These are phyloP conservation scores for Akanthomyces dipterigenus DNA, from an alignment of 2,329 filamentous ascomycete genomes.

Conservation along the genomic window DNA sequence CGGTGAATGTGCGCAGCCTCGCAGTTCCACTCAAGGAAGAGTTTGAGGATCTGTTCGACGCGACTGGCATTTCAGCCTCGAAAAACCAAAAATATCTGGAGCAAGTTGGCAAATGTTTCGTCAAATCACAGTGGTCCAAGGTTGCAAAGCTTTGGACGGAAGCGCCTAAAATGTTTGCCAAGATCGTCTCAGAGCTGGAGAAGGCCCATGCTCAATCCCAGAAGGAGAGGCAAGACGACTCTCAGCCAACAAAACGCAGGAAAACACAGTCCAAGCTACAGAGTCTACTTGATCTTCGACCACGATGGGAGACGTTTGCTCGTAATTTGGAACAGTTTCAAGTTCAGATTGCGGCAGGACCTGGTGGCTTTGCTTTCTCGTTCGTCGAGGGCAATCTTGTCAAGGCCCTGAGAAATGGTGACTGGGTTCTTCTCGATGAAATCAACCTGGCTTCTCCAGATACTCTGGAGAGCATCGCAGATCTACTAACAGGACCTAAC, in stretches of 20 bases:
- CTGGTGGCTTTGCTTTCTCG: constrained; percentile 79
- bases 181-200: constrained; percentile 53
- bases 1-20: constrained; percentile 81
- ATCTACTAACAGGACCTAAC: constrained; percentile 69
- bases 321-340: constrained; percentile 71
- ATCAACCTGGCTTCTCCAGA: constrained; percentile 95
- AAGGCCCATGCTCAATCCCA: constrained; percentile 35
- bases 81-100: constrained; percentile 86
- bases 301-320: constrained; percentile 76
- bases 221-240: constrained; percentile 29
- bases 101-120: constrained; percentile 70
- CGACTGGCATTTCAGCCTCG: constrained; percentile 75
- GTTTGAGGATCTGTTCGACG: constrained; percentile 82
- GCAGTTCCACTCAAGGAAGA: constrained; percentile 88
- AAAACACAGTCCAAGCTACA: constrained; percentile 63
- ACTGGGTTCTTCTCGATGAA: constrained; percentile 95
- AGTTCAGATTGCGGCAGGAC: constrained; percentile 65
- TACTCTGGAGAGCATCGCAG: constrained; percentile 87
- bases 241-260: constrained; percentile 62
- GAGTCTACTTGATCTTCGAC: constrained; percentile 48
- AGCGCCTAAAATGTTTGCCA: constrained; percentile 79
- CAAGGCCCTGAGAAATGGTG: constrained; percentile 89
- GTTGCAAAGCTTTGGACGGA: constrained; percentile 83
- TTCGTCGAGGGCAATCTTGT: constrained; percentile 96
- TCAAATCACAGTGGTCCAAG: constrained; percentile 79